Percentiles rank a stretch among this genome's conserved stretches.
phyloP scores from a whole-genome alignment of 768 basidiomycete genomes.

The Chalciporus chontae region DNA sequence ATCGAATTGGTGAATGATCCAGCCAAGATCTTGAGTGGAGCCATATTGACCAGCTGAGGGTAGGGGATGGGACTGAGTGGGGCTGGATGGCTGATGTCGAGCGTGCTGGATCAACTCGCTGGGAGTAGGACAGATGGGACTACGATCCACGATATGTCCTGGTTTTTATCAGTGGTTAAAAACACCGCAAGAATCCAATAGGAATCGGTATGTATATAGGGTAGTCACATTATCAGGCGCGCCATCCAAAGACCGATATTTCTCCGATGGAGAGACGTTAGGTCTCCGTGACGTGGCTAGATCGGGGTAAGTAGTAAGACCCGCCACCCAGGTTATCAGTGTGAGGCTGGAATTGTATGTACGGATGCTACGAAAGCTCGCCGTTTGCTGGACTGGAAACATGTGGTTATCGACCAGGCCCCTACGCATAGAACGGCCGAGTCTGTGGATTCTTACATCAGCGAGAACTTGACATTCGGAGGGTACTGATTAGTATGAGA shows the following conservation, averaged over 20 bases:
- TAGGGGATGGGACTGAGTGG: background rate
- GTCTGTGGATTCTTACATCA: slow-evolving; percentile 36
- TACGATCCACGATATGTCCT: too few relatives aligned
- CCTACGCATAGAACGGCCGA: slow-evolving; percentile 75
- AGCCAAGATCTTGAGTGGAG: slow-evolving; percentile 44
- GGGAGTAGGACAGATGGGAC: background rate
- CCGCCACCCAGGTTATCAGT: too few relatives aligned
- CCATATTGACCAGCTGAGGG: slow-evolving; percentile 11
- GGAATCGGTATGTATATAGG: too few relatives aligned
- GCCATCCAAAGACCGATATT: background rate
- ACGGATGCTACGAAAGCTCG: too few relatives aligned
- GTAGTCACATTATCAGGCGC: too few relatives aligned
- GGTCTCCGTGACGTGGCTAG: too few relatives aligned
- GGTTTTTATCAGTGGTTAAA: too few relatives aligned
- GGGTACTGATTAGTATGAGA: slow-evolving; percentile 63
- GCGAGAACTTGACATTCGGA: background rate
- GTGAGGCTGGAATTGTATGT: too few relatives aligned
- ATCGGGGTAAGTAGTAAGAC: too few relatives aligned
- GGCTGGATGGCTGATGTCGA: background rate
- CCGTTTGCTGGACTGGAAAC: slow-evolving; percentile 71
- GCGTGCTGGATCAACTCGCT: background rate
- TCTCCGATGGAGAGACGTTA: background rate
- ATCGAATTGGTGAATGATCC: slow-evolving; percentile 66
- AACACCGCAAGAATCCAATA: too few relatives aligned
- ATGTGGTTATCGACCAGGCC: slow-evolving; percentile 75